A percentile compares a stretch with the other conserved stretches of the same genome.
These are phyloP conservation scores for Verticillium zaregamsianum DNA, from an alignment of 2,329 filamentous ascomycete genomes.

Conservation along the genomic window DNA sequence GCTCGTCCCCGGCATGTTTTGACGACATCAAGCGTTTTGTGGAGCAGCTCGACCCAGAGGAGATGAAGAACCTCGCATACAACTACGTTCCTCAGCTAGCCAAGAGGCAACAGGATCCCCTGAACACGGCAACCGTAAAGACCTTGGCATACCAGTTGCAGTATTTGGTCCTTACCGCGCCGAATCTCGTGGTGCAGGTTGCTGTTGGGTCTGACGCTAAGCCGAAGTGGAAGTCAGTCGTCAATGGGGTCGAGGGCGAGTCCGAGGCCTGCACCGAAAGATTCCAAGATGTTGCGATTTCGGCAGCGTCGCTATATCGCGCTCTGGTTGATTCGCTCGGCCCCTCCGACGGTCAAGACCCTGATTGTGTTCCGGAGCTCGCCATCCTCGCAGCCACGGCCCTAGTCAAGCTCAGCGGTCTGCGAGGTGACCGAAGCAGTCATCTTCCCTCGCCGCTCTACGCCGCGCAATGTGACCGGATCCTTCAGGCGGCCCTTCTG, in stretches of 20 bases:
- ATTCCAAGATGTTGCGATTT: conserved; percentile 7
- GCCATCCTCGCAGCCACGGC: conserved; percentile 29
- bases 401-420: conserved; percentile 20
- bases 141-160: conserved; percentile 37
- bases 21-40: conserved; percentile 42
- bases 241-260: conserved; percentile 3
- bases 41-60: conserved; percentile 33
- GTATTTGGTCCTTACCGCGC: conserved; percentile 31
- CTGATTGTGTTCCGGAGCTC: conserved; percentile 23
- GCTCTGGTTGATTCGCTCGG: conserved; percentile 4
- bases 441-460: conserved; percentile 12
- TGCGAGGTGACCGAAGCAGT: not conserved
- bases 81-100: conserved; percentile 28
- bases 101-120: conserved; percentile 17
- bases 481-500: conserved; percentile 45
- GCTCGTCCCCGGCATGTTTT: conserved; percentile 36
- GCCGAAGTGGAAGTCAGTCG: conserved; percentile 7
- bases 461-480: conserved; percentile 17
- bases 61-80: conserved; percentile 34
- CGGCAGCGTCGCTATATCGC: conserved; percentile 8
- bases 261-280: conserved; percentile 6
- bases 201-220: conserved; percentile 15
- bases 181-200: conserved; percentile 6
- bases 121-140: conserved; percentile 20
- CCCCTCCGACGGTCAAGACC: not conserved